Percentiles rank a stretch among this genome's conserved stretches.
Conservation (phyloP, 2,329 filamentous ascomycete species). For the Diaporthe humulicola region DNA sequence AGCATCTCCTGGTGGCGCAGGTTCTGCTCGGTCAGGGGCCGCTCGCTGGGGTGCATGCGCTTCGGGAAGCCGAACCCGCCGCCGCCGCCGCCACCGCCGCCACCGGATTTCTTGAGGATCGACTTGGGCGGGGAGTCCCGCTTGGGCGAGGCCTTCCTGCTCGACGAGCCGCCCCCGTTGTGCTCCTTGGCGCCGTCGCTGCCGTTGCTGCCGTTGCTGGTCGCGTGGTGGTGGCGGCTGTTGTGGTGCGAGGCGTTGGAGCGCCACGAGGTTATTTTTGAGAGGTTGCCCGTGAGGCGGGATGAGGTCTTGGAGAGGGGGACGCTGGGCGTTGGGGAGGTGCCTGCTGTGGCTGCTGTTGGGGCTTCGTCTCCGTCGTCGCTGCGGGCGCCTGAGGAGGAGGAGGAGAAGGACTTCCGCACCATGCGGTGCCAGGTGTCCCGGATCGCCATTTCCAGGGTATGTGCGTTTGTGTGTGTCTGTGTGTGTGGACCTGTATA, state of each 20-base stretch:
- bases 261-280: conserved; percentile 35
- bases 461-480: neutral
- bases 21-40: conserved; percentile 60
- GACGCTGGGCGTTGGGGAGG: conserved; percentile 15
- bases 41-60: conserved; percentile 57
- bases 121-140: conserved; percentile 26
- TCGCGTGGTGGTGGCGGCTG: neutral
- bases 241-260: conserved; percentile 22
- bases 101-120: conserved; percentile 20
- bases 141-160: conserved; percentile 43
- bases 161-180: conserved; percentile 28
- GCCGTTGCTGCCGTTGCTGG: neutral
- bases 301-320: neutral
- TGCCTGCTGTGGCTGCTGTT: neutral
- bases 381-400: conserved; percentile 29
- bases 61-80: conserved; percentile 28
- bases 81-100: neutral
- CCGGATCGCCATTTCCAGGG: conserved; percentile 36
- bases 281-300: neutral
- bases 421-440: conserved; percentile 38
- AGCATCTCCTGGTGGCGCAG: conserved; percentile 62
- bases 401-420: conserved; percentile 38
- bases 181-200: neutral
- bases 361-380: conserved; percentile 26
- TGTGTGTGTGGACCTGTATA: neutral